Evolutionary conservation across 306 rosid species (phyloP), one percentile per base, ranked within the genome.

Genomic region (Quercus robur): DNA sequence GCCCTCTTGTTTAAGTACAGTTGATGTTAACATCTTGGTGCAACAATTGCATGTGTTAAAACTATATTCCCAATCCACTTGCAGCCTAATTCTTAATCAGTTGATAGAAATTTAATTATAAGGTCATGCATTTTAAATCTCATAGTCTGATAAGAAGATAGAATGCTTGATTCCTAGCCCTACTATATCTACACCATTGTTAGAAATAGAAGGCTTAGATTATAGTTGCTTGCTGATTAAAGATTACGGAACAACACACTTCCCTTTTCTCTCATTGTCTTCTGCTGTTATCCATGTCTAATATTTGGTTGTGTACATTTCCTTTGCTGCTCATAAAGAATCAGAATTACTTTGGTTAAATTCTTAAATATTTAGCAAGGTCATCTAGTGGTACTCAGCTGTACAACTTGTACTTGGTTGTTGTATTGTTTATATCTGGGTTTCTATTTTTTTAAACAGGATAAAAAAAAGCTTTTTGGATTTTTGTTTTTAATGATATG

Each of bases 271-370:
- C 33, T 70, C 5, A 0, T 3, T 54, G 25, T 64, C 10, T 20
- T 55, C 17, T 30, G 26, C 31, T 77, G 19, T 51, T 21, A 23
- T 71, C 73, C 33, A 59, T 75, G 59, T 55, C 6, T 21, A 68
- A 26, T 81, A 75, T 8, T 17, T n/a, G 38, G 35, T 71, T 66
- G 28, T 71, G 2, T 4, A 23, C 4, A 18, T 75, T 19, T 76
- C 51, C 62, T 28, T 63, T 63, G 70, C 71, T 56, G 68, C 35
- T 1, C 64, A 3, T 49, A 9, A 14, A 74, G 5, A 23, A 63
- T 58, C 8, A 49, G 77, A 13, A 51, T 10, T 56, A 12, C 41
- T 68, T 72, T n/a, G n/a, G 58, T 68, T 76, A 71, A 76, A 73
- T 28, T 71, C 46, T 20, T 71, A 80, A 49, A 63, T 6, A 28